A percentile compares a stretch with the other conserved stretches of the same genome.
Evolutionary conservation across 495 filamentous ascomycete genomes (phyloP).

Genomic region (Penicillium diatomitis): DNA sequence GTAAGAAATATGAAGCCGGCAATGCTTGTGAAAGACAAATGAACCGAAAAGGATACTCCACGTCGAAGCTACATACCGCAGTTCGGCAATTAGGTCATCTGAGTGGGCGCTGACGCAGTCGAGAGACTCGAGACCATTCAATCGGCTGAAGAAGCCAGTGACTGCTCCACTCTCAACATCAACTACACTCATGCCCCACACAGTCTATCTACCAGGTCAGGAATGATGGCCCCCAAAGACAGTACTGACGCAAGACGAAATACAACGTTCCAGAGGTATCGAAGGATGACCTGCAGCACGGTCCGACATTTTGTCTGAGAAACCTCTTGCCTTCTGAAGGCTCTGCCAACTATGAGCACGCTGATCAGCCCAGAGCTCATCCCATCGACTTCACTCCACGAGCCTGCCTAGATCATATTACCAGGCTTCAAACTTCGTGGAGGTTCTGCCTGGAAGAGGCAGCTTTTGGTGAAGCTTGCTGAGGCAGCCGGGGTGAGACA

Average conservation of each 20-base stretch:
- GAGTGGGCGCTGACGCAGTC: constrained; percentile 15
- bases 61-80: constrained; percentile 9
- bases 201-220: constrained; percentile 13
- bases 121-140: constrained; percentile 8
- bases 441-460: constrained; percentile 19
- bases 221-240: constrained; percentile 17
- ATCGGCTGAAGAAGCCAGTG: constrained; percentile 19
- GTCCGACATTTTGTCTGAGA: too few species aligned
- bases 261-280: constrained; percentile 13
- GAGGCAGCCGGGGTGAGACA: constrained; percentile 13
- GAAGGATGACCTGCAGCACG: too few species aligned
- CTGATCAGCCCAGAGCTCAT: constrained; percentile 16
- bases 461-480: constrained; percentile 13
- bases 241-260: constrained; percentile 3
- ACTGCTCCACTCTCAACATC: constrained; percentile 16
- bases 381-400: constrained; percentile 11
- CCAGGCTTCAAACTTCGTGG: constrained; percentile 1
- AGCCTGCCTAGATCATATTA: constrained; percentile 3
- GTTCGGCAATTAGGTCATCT: constrained; percentile 22
- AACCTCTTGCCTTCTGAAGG: not conserved
- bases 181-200: constrained; percentile 22
- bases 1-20: too few species aligned
- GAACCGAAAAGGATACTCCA: too few species aligned
- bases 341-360: constrained; percentile 3
- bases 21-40: too few species aligned